Evolutionary conservation across 371 early-diverging fungal genomes (phyloP).

Genomic region (Mortierella sp.): DNA sequence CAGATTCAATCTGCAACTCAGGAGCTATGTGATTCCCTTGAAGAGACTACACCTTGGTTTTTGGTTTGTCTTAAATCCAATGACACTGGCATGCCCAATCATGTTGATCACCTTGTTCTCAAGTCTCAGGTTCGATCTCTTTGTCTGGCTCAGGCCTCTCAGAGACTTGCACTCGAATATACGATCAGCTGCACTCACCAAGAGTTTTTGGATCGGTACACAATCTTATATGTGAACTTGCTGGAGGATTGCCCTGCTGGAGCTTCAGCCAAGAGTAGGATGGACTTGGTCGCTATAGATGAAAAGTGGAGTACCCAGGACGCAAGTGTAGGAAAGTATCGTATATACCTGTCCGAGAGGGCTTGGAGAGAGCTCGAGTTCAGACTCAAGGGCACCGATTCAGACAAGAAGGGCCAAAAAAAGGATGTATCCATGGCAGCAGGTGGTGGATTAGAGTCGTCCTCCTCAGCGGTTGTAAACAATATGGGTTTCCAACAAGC

Average conservation of each 20-base stretch:
- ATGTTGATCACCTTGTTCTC: slow-evolving; percentile 68
- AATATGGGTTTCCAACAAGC: slow-evolving; percentile 48
- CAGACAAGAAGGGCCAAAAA: slow-evolving; percentile 47
- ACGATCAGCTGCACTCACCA: slow-evolving; percentile 74
- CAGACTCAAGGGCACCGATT: slow-evolving; percentile 48
- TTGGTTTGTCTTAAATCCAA: slow-evolving; percentile 87
- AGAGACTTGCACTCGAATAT: slow-evolving; percentile 70
- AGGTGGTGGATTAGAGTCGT: slow-evolving; percentile 24
- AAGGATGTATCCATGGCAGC: slow-evolving; percentile 22
- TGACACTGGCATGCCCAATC: slow-evolving; percentile 71
- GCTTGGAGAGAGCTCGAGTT: slow-evolving; percentile 70
- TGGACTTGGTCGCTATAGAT: slow-evolving; percentile 33
- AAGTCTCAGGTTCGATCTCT: slow-evolving; percentile 76
- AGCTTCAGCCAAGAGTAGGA: slow-evolving; percentile 27
- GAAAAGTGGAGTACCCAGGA: slow-evolving; percentile 72
- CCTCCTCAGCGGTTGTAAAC: slow-evolving; percentile 30
- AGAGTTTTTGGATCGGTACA: slow-evolving; percentile 82
- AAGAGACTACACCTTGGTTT: slow-evolving; percentile 90
- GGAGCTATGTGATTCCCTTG: slow-evolving; percentile 83
- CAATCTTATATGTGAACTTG: slow-evolving; percentile 60
- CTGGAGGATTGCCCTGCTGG: slow-evolving; percentile 56
- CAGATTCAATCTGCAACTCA: slow-evolving; percentile 83
- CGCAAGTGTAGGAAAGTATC: slow-evolving; percentile 74
- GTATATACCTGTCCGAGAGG: slow-evolving; percentile 79
- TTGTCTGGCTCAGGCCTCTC: slow-evolving; percentile 73